Percentiles rank a stretch among this genome's conserved stretches.
These are phyloP conservation scores for Vicia villosa DNA, from an alignment of 306 rosid species.

Conservation along the genomic window DNA sequence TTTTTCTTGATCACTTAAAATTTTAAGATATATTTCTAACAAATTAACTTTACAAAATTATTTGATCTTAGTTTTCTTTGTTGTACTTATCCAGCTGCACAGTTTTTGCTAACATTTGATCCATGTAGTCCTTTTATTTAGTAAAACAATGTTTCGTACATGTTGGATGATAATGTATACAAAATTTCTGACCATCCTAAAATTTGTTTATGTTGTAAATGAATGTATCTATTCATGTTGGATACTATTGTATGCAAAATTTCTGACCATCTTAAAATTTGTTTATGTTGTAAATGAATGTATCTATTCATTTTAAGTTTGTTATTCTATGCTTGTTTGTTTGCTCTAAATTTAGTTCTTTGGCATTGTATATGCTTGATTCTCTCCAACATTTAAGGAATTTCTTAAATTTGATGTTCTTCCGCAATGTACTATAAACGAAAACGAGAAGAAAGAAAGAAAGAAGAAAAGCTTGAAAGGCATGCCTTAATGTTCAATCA, in stretches of 20 bases:
- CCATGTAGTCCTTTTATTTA: neutral
- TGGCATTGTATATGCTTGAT: neutral
- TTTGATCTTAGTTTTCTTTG: neutral
- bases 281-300: neutral
- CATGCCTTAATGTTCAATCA: neutral
- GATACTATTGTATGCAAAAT: too few species aligned
- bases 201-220: too few species aligned
- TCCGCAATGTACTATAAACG: neutral
- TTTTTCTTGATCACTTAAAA: too few species aligned
- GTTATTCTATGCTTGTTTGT: neutral
- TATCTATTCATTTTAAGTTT: neutral
- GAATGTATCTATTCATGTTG: too few species aligned
- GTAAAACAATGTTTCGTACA: neutral
- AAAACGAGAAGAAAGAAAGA: neutral
- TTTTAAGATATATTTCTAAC: too few species aligned
- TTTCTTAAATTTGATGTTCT: conserved; percentile 15
- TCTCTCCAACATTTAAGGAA: conserved; percentile 6
- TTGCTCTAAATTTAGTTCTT: neutral
- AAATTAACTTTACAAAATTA: neutral
- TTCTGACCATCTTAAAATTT: neutral
- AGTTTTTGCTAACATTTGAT: neutral
- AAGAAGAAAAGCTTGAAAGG: neutral
- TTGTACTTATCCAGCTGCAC: neutral
- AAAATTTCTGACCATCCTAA: too few species aligned
- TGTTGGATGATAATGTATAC: neutral